Conservation (phyloP, 2,329 filamentous ascomycete species). For the Aspergillus sp. region DNA sequence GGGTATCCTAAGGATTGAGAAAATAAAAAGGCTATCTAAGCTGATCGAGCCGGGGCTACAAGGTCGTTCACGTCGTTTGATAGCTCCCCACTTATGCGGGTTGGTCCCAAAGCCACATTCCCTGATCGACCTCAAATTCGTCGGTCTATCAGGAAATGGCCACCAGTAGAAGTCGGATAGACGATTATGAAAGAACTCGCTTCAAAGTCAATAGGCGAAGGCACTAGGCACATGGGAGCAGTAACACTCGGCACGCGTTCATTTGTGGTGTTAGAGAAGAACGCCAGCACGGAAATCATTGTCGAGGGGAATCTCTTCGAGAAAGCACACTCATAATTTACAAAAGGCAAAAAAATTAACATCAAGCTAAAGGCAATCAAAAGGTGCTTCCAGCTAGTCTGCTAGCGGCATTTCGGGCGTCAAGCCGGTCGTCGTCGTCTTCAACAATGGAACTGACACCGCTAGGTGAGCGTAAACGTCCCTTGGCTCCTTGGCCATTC, state of each 20-base stretch:
- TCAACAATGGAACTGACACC: conserved; percentile 45
- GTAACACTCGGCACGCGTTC: background rate
- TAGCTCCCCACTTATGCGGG: too few relatives aligned
- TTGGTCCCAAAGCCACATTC: too few relatives aligned
- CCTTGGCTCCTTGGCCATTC: conserved; percentile 43
- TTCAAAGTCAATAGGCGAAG: conserved; percentile 1
- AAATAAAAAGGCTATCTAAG: too few relatives aligned
- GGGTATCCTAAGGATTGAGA: too few relatives aligned
- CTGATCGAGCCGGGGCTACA: too few relatives aligned
- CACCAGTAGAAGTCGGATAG: background rate
- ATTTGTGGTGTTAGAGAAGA: background rate
- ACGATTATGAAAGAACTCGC: background rate
- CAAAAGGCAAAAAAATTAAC: conserved; percentile 17
- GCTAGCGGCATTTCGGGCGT: conserved; percentile 93
- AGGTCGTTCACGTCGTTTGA: too few relatives aligned
- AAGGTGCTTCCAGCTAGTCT: conserved; percentile 93
- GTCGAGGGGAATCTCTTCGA: conserved; percentile 32
- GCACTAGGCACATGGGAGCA: background rate
- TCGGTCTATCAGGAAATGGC: background rate
- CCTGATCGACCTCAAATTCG: too few relatives aligned
- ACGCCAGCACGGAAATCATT: conserved; percentile 3
- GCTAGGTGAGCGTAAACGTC: conserved; percentile 49
- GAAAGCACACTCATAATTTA: conserved; percentile 35
- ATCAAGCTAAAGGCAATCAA: conserved; percentile 43
- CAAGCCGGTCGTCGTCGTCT: conserved; percentile 85